Evolutionary conservation across 768 basidiomycete species (phyloP).

Genomic region (Mycena amicta): DNA sequence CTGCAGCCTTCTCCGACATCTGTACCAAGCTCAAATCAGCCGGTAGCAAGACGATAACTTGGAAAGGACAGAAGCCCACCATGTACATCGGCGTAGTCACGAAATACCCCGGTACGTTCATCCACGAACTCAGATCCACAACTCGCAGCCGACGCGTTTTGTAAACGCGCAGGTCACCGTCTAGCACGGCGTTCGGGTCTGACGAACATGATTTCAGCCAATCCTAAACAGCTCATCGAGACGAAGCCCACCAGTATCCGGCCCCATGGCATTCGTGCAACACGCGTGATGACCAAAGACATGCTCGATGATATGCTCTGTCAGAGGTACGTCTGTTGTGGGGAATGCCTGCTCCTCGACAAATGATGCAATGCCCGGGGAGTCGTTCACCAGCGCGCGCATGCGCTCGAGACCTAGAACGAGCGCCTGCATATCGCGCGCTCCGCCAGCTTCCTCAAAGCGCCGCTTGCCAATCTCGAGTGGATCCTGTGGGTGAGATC

Average conservation of each 20-base stretch:
- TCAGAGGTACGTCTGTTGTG: slow-evolving; percentile 27
- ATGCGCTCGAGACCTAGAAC: slow-evolving; percentile 29
- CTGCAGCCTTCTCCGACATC: slow-evolving; percentile 38
- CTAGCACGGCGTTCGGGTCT: slow-evolving; percentile 34
- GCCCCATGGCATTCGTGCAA: slow-evolving; percentile 34
- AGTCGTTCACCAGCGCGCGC: slow-evolving; percentile 20
- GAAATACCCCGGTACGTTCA: slow-evolving; percentile 36
- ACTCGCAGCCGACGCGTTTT: slow-evolving; percentile 32
- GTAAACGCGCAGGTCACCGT: slow-evolving; percentile 32
- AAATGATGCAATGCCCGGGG: slow-evolving; percentile 17
- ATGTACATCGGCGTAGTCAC: slow-evolving; percentile 35
- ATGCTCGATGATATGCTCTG: slow-evolving; percentile 27
- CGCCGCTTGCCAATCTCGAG: slow-evolving; percentile 33
- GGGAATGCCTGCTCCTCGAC: slow-evolving; percentile 28
- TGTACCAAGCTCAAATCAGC: no score
- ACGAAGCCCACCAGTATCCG: slow-evolving; percentile 25
- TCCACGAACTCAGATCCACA: slow-evolving; percentile 35
- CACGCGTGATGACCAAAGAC: slow-evolving; percentile 36
- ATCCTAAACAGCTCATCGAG: background rate
- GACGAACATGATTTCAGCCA: background rate
- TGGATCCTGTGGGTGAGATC: slow-evolving; percentile 32
- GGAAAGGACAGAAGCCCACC: slow-evolving; percentile 19
- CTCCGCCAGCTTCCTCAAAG: slow-evolving; percentile 28
- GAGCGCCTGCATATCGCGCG: slow-evolving; percentile 29
- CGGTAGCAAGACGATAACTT: no score